phyloP scores from a whole-genome alignment of 495 filamentous ascomycete genomes.

The Penicillium maclennaniae region DNA sequence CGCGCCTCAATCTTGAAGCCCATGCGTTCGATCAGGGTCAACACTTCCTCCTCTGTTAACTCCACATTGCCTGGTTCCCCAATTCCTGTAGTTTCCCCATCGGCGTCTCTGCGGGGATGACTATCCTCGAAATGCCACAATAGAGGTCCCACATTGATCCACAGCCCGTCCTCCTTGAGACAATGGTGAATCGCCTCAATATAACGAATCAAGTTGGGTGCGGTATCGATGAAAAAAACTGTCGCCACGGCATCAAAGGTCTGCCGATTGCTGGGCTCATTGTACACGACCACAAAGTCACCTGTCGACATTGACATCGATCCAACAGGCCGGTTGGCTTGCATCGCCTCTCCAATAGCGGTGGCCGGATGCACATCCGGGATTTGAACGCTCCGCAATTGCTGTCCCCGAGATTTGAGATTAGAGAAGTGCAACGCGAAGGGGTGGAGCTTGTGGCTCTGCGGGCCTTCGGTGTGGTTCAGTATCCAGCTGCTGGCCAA shows the following conservation, averaged over 20 bases:
- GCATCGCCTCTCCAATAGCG: conserved; percentile 42
- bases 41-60: conserved; percentile 80
- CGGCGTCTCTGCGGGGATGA: conserved; percentile 35
- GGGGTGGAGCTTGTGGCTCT: conserved; percentile 60
- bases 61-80: conserved; percentile 83
- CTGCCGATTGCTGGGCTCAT: conserved; percentile 49
- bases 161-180: conserved; percentile 71
- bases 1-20: conserved; percentile 69
- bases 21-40: conserved; percentile 66
- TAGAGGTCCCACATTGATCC: conserved; percentile 86
- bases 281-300: conserved; percentile 80
- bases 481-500: conserved; percentile 83
- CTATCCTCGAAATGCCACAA: conserved; percentile 80
- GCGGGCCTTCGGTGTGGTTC: conserved; percentile 57
- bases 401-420: conserved; percentile 62
- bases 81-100: conserved; percentile 45
- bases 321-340: conserved; percentile 23
- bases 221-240: conserved; percentile 96
- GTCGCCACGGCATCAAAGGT: conserved; percentile 78
- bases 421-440: conserved; percentile 83
- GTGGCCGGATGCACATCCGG: conserved; percentile 73
- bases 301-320: conserved; percentile 80
- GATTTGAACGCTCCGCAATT: conserved; percentile 64
- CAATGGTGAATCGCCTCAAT: conserved; percentile 77
- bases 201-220: conserved; percentile 86